Percentiles rank a stretch among this genome's conserved stretches.
phyloP scores from a whole-genome alignment of 2,329 filamentous ascomycete species.

The Mycosphaerelloides madeirae region DNA sequence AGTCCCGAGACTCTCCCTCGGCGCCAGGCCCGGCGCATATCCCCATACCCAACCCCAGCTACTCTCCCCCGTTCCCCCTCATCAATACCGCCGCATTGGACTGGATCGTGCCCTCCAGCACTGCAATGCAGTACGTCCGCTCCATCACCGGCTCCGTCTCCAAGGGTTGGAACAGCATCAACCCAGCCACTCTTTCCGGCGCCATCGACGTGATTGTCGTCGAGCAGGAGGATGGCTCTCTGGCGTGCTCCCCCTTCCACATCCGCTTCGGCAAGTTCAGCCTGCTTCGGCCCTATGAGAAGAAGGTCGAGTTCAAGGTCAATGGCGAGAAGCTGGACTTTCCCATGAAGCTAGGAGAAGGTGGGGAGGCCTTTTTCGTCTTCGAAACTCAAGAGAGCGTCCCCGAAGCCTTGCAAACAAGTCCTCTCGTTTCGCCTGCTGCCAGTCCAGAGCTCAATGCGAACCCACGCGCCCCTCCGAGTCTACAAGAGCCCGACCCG shows the following conservation, averaged over 20 bases:
- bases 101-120: slow-evolving; percentile 3
- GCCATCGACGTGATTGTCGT: slow-evolving; percentile 99
- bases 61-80: neutral
- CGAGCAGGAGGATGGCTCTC: slow-evolving; percentile 81
- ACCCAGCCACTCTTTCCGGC: slow-evolving; percentile 91
- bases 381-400: slow-evolving; percentile 92
- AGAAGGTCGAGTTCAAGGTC: slow-evolving; percentile 97
- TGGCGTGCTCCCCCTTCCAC: slow-evolving; percentile 94
- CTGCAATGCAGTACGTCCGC: slow-evolving; percentile 89
- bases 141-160: slow-evolving; percentile 93
- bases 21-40: neutral
- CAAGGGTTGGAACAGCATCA: slow-evolving; percentile 99
- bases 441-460: slow-evolving; percentile 67
- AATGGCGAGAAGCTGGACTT: slow-evolving; percentile 89
- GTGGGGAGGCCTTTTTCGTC: slow-evolving; percentile 96
- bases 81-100: slow-evolving; percentile 1
- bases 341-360: slow-evolving; percentile 97
- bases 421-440: slow-evolving; percentile 85
- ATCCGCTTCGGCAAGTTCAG: slow-evolving; percentile 99
- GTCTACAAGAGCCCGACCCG: slow-evolving; percentile 63
- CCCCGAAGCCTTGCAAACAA: slow-evolving; percentile 90
- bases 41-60: neutral
- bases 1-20: neutral
- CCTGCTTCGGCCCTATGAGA: slow-evolving; percentile 87
- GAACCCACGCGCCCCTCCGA: slow-evolving; percentile 34